Evolutionary conservation across 2,329 filamentous ascomycete species (phyloP), one percentile per base, ranked within the genome.

Genomic region (Beauveria asiatica): DNA sequence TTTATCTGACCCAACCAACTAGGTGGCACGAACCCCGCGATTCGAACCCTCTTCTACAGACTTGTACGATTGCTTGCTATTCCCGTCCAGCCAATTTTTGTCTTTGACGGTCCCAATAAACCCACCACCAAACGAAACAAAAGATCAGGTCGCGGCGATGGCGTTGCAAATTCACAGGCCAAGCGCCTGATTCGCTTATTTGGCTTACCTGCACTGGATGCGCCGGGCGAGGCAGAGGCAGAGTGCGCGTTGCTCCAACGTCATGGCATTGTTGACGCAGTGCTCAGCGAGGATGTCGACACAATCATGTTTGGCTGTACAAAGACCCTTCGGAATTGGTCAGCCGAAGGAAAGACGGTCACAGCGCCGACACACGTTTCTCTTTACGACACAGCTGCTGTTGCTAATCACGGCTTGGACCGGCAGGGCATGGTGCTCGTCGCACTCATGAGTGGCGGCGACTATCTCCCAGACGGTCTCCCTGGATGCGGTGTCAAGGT

Each of bases 281-380:
- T 97, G 1, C 79, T 99, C 67, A 97, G 90, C 71, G 92, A 99
- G 71, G 94, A 99, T 77, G 92, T 97, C 48, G 94, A 99, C 70
- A 94, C 93, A 2, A 83, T 97, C 67, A 97, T 97, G 93, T 97
- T 97, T 75, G 94, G 94, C 1, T 94, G 91, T 64, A 86, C 83
- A 0, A 75, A 84, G 42, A 93, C 89, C 0, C 75, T 97, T 46
- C 83, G 91, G 55, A 93, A 91, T 67, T 97, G 90, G 86, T 89
- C 89, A 0, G 82, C 89, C 3, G 90, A 95, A 69, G 80, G 79
- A 13, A 80, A 78, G 49, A 80, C 78, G n/a, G 76, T 79, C 66
- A 89, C 88, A 63, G 77, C 79, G 0, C 90, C 92, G 0, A 97
- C 93, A 0, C 94, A 97, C 68, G 87, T 97, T 57, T 90, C 87